Percentiles rank a stretch among this genome's conserved stretches.
These are phyloP conservation scores for Colletotrichum sp. DNA, from an alignment of 2,329 filamentous ascomycete genomes.

Conservation along the genomic window DNA sequence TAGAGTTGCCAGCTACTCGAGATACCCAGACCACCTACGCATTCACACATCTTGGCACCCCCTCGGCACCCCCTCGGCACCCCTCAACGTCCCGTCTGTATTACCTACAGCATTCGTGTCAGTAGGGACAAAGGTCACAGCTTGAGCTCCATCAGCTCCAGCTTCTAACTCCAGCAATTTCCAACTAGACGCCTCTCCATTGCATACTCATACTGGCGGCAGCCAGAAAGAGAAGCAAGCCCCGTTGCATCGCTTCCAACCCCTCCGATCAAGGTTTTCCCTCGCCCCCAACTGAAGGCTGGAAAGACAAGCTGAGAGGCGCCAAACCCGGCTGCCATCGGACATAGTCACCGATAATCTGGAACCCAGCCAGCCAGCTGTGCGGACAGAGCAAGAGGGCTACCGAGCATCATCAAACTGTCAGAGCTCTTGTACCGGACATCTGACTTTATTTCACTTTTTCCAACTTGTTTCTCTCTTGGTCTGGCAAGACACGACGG, in stretches of 20 bases:
- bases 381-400: neutral
- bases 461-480: neutral
- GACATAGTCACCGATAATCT: neutral
- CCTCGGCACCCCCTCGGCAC: neutral
- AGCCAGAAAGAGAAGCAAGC: neutral
- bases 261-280: slow-evolving; percentile 11
- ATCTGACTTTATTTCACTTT: neutral
- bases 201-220: neutral
- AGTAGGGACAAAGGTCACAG: neutral
- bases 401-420: neutral
- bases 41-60: neutral
- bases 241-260: neutral
- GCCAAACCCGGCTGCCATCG: slow-evolving; percentile 5
- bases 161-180: neutral
- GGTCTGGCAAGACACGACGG: neutral
- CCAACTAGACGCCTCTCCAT: neutral
- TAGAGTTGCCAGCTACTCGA: neutral
- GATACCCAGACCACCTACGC: neutral
- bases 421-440: neutral
- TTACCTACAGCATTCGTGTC: neutral
- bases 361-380: neutral
- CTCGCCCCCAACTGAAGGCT: neutral
- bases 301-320: neutral
- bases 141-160: neutral
- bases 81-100: neutral